Evolutionary conservation across 176 grass and related monocot genomes (phyloP), one percentile per base, ranked within the genome.

Genomic region (Triticum timopheevii): DNA sequence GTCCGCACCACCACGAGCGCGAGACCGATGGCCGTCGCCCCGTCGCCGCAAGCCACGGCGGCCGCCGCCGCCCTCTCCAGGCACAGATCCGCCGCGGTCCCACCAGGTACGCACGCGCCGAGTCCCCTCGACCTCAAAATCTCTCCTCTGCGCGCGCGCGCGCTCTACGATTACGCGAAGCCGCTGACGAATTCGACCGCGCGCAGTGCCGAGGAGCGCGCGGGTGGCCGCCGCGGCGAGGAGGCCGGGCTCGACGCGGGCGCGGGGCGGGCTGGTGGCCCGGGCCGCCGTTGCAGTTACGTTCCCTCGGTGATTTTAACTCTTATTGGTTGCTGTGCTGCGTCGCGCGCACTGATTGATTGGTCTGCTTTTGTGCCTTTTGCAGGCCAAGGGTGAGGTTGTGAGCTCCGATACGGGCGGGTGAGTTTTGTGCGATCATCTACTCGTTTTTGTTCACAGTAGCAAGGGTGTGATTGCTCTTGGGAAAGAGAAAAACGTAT

Each of bases 221-320:
- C 79, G 66, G 23, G 77, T 80, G 62, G 77, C 78, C 38, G 79
- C 73, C 20, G 58, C 65, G 74, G 40, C 20, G 35, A 85, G 68
- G 83, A 33, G 49, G 74, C 15, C 58, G 13, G 65, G 54, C 7
- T 15, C 73, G 12, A 13, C 56, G 34, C 45, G 62, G 80, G 20
- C 83, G 52, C 74, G 67, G n/a, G 89, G 84, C 47, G 72, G 81
- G 68, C 10, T 77, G 49, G 85, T 69, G n/a, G 34, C 77, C 13
- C 81, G 89, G 50, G 79, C 44, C 81, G 77, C 63, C 6, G 70
- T 85, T 24, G 77, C 88, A 64, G 88, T 90, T 86, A 71, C 83
- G 83, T 86, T 59, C 56, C 56, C 56, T 22, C 56, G 0, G 56
- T 59, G 56, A 59, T 59, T 59, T 59, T 22, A 59, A 59, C 34